Percentiles rank a stretch among this genome's conserved stretches.
Evolutionary conservation across 805 yeast species (phyloP).

Genomic region (Cyberlindnera suaveolens): DNA sequence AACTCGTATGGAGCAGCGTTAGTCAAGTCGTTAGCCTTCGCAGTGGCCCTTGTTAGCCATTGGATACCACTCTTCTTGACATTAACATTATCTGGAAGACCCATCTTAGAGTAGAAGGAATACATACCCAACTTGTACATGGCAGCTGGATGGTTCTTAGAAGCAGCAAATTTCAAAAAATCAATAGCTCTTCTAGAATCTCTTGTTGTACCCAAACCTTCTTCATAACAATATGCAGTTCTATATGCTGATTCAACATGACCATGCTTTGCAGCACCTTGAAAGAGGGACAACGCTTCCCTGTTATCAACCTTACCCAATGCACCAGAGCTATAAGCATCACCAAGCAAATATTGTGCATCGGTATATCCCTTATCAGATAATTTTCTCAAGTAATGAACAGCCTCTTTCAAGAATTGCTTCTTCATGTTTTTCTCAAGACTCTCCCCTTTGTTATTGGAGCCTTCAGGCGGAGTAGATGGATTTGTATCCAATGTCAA

Average conservation of each 20-base stretch:
- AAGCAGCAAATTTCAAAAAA: slow-evolving; percentile 78
- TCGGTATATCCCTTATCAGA: slow-evolving; percentile 79
- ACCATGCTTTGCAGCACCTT: slow-evolving; percentile 88
- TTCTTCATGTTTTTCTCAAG: slow-evolving; percentile 38
- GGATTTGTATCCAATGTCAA: slow-evolving; percentile 41
- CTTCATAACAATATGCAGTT: slow-evolving; percentile 86
- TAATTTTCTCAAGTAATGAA: slow-evolving; percentile 58
- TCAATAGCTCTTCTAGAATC: slow-evolving; percentile 85
- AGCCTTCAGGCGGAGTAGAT: neutral
- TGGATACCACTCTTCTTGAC: slow-evolving; percentile 83
- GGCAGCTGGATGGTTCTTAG: slow-evolving; percentile 93
- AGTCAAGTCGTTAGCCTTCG: slow-evolving; percentile 74
- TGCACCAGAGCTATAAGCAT: slow-evolving; percentile 80
- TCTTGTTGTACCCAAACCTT: slow-evolving; percentile 87
- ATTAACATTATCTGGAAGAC: slow-evolving; percentile 57
- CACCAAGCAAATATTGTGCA: slow-evolving; percentile 90
- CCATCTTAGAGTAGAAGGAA: slow-evolving; percentile 80
- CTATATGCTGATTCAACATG: slow-evolving; percentile 90
- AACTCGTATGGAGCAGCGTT: slow-evolving; percentile 94
- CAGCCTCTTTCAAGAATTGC: slow-evolving; percentile 72
- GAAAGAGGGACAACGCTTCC: slow-evolving; percentile 73
- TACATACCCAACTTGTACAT: slow-evolving; percentile 90
- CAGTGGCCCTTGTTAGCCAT: slow-evolving; percentile 87
- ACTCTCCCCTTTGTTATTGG: slow-evolving; percentile 13
- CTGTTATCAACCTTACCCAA: slow-evolving; percentile 73